These are phyloP conservation scores for Mediolabrus comicus DNA, from an alignment of 108 stramenopile genomes.

Conservation along the genomic window DNA sequence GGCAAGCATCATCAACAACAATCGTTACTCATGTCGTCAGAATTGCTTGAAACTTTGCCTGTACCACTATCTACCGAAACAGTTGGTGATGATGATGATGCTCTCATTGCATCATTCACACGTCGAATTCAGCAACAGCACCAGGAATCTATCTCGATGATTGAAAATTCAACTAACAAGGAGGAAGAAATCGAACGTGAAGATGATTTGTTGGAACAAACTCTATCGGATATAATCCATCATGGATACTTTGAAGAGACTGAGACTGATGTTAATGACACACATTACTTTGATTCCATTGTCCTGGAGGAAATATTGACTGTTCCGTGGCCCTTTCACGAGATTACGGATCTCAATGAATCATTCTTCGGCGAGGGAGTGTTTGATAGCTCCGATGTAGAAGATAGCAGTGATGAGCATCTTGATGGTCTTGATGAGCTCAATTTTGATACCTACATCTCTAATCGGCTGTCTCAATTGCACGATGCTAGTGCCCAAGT, in stretches of 20 bases:
- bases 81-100: neutral
- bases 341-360: conserved; percentile 26
- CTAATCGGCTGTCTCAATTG: conserved; percentile 36
- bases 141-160: neutral
- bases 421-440: conserved; percentile 17
- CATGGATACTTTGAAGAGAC: conserved; percentile 29
- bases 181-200: neutral
- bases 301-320: conserved; percentile 45
- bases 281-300: conserved; percentile 27
- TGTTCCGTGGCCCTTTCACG: conserved; percentile 46
- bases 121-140: conserved; percentile 32
- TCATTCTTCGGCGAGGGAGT: conserved; percentile 15
- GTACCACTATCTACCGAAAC: conserved; percentile 22
- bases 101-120: conserved; percentile 24
- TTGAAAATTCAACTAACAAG: no score
- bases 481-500: conserved; percentile 29
- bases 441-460: conserved; percentile 43
- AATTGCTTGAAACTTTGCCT: conserved; percentile 30
- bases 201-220: conserved; percentile 24
- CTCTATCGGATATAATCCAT: conserved; percentile 27
- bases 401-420: conserved; percentile 6
- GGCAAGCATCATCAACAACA: neutral
- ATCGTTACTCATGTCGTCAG: conserved; percentile 33
- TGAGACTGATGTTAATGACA: conserved; percentile 8
- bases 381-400: conserved; percentile 2